Evolutionary conservation across 2,329 filamentous ascomycete species (phyloP).

Genomic region (Colletotrichum siamense): DNA sequence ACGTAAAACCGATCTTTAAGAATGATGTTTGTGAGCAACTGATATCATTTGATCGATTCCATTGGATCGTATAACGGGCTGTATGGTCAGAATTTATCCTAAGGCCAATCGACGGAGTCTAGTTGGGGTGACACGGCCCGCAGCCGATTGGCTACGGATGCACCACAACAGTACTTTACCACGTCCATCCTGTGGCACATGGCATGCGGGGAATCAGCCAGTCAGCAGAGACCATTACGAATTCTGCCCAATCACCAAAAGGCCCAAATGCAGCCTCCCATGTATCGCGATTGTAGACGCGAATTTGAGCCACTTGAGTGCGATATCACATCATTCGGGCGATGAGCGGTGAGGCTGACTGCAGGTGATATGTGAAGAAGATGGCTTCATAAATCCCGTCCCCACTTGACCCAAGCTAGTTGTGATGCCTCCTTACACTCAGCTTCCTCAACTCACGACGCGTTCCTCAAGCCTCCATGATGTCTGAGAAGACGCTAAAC

Average conservation of each 20-base stretch:
- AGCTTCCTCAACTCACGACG: not conserved
- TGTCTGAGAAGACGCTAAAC: not conserved
- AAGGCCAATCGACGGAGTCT: not conserved
- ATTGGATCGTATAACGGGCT: fast-evolving
- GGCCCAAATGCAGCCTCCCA: not conserved
- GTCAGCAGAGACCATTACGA: not conserved
- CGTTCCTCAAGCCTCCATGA: not conserved
- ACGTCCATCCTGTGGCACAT: not conserved
- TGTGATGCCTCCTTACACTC: not conserved
- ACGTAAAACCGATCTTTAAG: not conserved
- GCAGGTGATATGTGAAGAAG: not conserved
- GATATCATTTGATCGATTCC: not conserved
- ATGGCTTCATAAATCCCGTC: not conserved
- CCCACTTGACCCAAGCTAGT: not conserved
- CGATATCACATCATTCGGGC: not conserved
- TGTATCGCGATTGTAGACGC: not conserved
- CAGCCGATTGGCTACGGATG: not conserved
- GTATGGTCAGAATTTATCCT: not conserved
- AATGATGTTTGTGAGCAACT: not conserved
- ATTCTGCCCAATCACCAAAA: not conserved
- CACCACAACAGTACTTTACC: not conserved
- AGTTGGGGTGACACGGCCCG: not conserved
- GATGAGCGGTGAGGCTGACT: not conserved
- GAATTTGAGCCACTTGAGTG: not conserved
- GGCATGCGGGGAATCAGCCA: not conserved